phyloP scores from a whole-genome alignment of 2,329 filamentous ascomycete genomes.

The Apiospora saccharicola region DNA sequence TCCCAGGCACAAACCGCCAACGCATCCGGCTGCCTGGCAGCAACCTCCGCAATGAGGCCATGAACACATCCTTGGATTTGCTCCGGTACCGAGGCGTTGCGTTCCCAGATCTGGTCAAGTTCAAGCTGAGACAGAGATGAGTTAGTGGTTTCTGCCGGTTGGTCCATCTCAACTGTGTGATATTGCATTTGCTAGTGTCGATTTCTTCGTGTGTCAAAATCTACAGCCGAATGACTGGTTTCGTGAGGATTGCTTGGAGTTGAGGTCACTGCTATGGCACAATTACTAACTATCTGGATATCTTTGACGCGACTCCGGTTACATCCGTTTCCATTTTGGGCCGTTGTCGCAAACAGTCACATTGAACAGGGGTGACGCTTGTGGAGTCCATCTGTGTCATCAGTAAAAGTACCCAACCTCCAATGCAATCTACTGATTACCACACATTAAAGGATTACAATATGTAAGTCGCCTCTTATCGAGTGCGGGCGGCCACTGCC shows the following conservation, averaged over 20 bases:
- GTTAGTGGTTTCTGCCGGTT: neutral
- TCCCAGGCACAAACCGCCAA: slow-evolving; percentile 42
- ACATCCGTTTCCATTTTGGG: neutral
- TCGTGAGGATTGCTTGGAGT: neutral
- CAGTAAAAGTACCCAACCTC: neutral
- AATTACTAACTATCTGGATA: neutral
- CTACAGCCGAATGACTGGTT: neutral
- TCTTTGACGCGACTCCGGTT: too few species aligned
- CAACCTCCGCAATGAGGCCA: slow-evolving; percentile 28
- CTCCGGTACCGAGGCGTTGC: slow-evolving; percentile 27
- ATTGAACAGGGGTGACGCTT: neutral
- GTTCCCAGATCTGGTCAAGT: slow-evolving; percentile 28
- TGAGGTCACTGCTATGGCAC: neutral
- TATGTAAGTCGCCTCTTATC: too few species aligned
- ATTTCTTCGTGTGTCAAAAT: neutral
- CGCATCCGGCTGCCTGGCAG: slow-evolving; percentile 33
- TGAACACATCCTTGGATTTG: slow-evolving; percentile 26
- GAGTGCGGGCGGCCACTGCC: too few species aligned
- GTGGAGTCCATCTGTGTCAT: too few species aligned
- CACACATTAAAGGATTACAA: too few species aligned
- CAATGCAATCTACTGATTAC: too few species aligned
- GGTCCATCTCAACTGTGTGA: neutral
- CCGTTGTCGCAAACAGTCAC: neutral
- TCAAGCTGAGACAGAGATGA: slow-evolving; percentile 12
- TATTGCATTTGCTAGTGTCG: neutral